Base-by-base conservation (phyloP, 352 stramenopile genomes). In the Pythium periplocum region DNA sequence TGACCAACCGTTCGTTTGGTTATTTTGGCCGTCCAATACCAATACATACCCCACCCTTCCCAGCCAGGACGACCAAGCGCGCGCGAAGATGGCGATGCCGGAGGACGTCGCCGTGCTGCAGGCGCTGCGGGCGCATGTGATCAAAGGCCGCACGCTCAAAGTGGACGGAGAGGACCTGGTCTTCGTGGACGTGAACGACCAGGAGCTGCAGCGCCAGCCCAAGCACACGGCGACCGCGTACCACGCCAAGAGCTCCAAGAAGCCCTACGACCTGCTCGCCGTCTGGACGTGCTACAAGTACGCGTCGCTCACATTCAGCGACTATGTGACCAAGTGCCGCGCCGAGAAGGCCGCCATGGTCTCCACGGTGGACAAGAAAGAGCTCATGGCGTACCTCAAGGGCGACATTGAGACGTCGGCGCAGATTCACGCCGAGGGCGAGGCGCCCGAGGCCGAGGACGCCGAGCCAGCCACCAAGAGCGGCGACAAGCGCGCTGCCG, bases 341-440 rank as follows among this genome's bases (percentile, higher is more conserved):
- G 57, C 74, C 4, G 80, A 88, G 30, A 90, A 90, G 58, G 82
- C 80, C 4, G 77, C 69, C 31, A 89, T 90, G 71, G 74, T 95
- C 8, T 93, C 84, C 11, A 87, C 84, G 0, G 81, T 95, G 31
- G 84, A 95, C 60, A 95, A 95, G 69, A 90, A 91, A 45, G 84
- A 95, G 53, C 74, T 95, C 34, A 73, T 95, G 52, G 76, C 84
- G 45, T 95, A 82, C 59, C 46, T 95, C 7, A 90, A 89, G 49
- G 84, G 84, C 4, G 84, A 95, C 58, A 92, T 90, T 35, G 84
- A 95, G 42, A 68, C 42, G 2, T 90, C 78, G 53, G 62, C 78
- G 8, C 84, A 95, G 70, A 87, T 93, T 36, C 46, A 74, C 32
- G 72, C 71, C 39, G 62, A 55, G 2, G 38, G 38, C 34, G 44